Percentiles rank a stretch among this genome's conserved stretches.
Conservation (phyloP, 768 basidiomycete species). For the Russula brevipes region DNA sequence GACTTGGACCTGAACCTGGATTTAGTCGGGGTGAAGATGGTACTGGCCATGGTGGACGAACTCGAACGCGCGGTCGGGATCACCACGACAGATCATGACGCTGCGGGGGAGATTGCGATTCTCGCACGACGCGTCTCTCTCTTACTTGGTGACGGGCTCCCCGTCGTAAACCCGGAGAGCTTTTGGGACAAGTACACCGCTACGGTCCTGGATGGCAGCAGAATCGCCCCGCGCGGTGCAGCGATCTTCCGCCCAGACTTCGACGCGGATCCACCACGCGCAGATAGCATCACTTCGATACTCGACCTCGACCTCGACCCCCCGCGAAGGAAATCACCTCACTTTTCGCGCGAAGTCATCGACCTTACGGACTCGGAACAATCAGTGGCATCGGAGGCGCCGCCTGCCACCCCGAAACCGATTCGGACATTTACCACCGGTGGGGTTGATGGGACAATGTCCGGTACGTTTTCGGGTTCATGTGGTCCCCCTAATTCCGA, state of each 20-base stretch:
- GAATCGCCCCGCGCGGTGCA: conserved; percentile 13
- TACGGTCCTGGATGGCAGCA: conserved; percentile 14
- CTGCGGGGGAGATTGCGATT: conserved; percentile 5
- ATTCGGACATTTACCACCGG: conserved; percentile 34
- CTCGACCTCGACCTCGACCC: conserved; percentile 26
- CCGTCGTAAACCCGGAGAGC: conserved; percentile 3
- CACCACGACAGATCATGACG: not conserved
- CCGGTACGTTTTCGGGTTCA: conserved; percentile 8
- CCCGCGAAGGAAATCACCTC: conserved; percentile 15
- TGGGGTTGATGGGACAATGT: conserved; percentile 26
- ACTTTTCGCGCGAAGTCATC: conserved; percentile 23
- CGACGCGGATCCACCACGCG: conserved; percentile 3
- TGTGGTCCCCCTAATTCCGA: not conserved
- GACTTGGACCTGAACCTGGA: conserved; percentile 17
- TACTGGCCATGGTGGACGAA: conserved; percentile 13
- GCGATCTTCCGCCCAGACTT: conserved; percentile 19
- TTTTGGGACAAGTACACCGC: conserved; percentile 12
- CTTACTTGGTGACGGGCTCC: conserved; percentile 9
- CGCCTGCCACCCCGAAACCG: conserved; percentile 49
- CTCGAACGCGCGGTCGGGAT: conserved; percentile 20
- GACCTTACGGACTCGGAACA: conserved; percentile 44
- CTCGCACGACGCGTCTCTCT: conserved; percentile 25
- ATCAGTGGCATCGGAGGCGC: conserved; percentile 38
- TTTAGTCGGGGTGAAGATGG: conserved; percentile 18
- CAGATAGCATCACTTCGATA: conserved; percentile 24